Base-by-base conservation (phyloP, 2,329 filamentous ascomycete species). In the Geoglossum cookeanum region DNA sequence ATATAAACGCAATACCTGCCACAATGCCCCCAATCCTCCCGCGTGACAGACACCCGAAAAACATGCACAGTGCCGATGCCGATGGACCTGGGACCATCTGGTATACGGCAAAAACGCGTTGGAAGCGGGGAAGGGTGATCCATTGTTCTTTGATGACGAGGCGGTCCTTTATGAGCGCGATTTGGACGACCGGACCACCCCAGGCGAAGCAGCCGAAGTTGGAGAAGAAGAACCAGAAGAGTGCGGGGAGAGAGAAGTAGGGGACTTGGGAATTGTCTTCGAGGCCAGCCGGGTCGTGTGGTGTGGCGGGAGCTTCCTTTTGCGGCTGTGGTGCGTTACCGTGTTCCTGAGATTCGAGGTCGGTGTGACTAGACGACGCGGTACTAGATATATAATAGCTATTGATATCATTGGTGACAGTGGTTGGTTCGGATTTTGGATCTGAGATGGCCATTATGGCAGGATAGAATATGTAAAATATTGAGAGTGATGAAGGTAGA, bases 171-270 rank as follows among this genome's bases (percentile, higher is more conserved):
- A 69, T 67, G 37, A 68, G 57, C 30, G 65, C 65, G 52, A 69
- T 69, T 58, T 69, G 65, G 4, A 65, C 67, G 27, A 69, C 66
- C 5, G 67, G 65, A 29, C 67, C 65, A 35, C 66, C 66, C 66
- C 66, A 69, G 48, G 67, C 66, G 61, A 68, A 68, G 56, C 67
- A 62, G 39, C 67, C 66, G 58, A 69, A 68, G 60, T 67, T 67
- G 59, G 65, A 66, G 59, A 68, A 68, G 62, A 69, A 68, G 58
- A 67, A 68, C 66, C 65, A 69, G 59, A 68, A 68, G 35, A 68
- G 62, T 57, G 61, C 58, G 6, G 57, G 59, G 37, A 64, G 62
- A 15, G 65, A 64, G 53, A 68, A 59, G 30, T 60, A 60, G 32
- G 66, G 67, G 47, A 68, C 65, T 56, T 65, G 65, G 37, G 63